Base-by-base conservation (phyloP, 495 filamentous ascomycete genomes). In the Letharia columbiana region DNA sequence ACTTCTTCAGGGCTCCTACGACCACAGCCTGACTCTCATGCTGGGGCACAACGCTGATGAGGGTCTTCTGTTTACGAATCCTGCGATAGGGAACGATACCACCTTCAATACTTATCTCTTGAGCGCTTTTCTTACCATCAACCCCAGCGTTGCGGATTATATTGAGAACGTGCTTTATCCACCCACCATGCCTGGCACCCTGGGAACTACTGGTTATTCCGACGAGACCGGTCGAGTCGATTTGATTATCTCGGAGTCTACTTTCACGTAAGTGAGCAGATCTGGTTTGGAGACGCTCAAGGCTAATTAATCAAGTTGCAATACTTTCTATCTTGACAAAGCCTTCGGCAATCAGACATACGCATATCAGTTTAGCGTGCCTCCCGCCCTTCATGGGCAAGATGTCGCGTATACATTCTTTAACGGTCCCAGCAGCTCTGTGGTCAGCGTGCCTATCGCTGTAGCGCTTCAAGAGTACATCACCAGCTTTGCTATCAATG, bases 331-430 rank as follows among this genome's bases (percentile, higher is more conserved):
- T 59, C 65, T 70, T 37, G 65, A 67, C 15, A 45, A 66, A 37
- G 82, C 76, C 10, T 85, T 78, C 68, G 63, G 72, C 54, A 83
- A 84, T 69, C 69, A 81, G 45, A 82, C 82, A 2, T 86, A 81
- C 69, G 74, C 78, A 6, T 90, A 89, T 70, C 69, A 80, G 20
- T 90, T 89, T 73, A 80, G 76, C 68, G 76, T 89, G 60, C 78
- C 82, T 10, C 85, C 87, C 0, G 86, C 75, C 7, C 71, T 77
- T 44, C 84, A 87, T 66, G 81, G 77, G 17, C 58, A 76, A 12
- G 84, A 87, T 70, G 66, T 84, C 31, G 4, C 76, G n/a, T 87
- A 83, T 64, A 83, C 78, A 2, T 84, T 82, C 67, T 84, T 78
- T 72, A 81, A 83, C 59, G 84, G 82, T 33, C 76, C 78, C 11